A percentile compares a stretch with the other conserved stretches of the same genome.
These are phyloP conservation scores for Pichia sp. DNA, from an alignment of 1,139 yeast species.

Conservation along the genomic window DNA sequence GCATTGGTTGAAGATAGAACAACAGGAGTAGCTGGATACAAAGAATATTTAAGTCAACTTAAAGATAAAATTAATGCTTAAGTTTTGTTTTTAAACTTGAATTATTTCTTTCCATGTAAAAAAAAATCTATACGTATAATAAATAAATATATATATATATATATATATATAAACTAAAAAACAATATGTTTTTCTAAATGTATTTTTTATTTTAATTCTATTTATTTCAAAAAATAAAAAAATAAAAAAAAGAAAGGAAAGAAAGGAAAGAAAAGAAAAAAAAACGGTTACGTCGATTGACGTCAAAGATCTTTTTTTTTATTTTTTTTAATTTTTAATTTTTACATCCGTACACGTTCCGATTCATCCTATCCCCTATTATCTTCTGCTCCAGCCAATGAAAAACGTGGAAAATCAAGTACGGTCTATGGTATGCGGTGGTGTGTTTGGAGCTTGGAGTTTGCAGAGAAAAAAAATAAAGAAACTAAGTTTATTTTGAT, in stretches of 20 bases:
- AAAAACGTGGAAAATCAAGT: not conserved
- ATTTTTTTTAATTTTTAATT: too few species aligned
- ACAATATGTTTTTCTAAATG: too few species aligned
- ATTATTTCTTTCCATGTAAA: too few species aligned
- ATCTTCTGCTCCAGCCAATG: slow-evolving; percentile 1
- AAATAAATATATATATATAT: too few species aligned
- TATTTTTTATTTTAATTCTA: too few species aligned
- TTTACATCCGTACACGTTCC: slow-evolving; percentile 1
- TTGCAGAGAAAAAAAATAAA: not conserved
- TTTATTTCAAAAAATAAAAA: too few species aligned
- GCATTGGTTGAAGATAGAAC: slow-evolving; percentile 86
- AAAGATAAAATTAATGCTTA: slow-evolving; percentile 37
- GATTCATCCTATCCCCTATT: not conserved
- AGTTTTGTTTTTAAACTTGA: not conserved
- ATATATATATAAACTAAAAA: too few species aligned
- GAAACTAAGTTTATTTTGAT: too few species aligned
- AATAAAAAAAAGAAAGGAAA: not conserved
- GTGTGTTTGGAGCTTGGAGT: not conserved
- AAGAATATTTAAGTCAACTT: slow-evolving; percentile 70
- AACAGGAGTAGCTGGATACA: slow-evolving; percentile 61
- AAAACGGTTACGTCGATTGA: not conserved
- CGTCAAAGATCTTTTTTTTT: not conserved
- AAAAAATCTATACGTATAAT: too few species aligned
- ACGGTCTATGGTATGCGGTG: not conserved
- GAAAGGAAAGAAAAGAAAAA: not conserved